A percentile compares a stretch with the other conserved stretches of the same genome.
Evolutionary conservation across 2,329 filamentous ascomycete genomes (phyloP).

Genomic region (Trichoderma atrobrunneum): DNA sequence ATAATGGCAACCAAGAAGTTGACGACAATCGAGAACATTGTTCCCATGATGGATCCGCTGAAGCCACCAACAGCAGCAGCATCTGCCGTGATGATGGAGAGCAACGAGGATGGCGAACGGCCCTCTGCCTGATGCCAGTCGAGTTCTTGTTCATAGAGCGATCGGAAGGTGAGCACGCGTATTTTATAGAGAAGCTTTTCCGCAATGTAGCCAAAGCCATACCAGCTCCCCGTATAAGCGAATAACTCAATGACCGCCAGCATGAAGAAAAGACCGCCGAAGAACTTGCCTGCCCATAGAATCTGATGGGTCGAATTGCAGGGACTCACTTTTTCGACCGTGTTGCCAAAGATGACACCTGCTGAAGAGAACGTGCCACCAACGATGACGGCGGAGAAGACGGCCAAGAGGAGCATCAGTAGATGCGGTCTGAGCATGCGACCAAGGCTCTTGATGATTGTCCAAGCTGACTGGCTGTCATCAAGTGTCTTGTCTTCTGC

Average conservation of each 20-base stretch:
- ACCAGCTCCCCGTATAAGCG: slow-evolving; percentile 56
- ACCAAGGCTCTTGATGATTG: slow-evolving; percentile 38
- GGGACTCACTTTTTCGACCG: slow-evolving; percentile 45
- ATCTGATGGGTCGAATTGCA: slow-evolving; percentile 43
- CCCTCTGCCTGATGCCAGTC: slow-evolving; percentile 68
- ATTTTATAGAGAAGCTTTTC: slow-evolving; percentile 65
- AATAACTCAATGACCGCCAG: slow-evolving; percentile 47
- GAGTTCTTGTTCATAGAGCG: slow-evolving; percentile 63
- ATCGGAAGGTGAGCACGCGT: slow-evolving; percentile 61
- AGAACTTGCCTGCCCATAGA: slow-evolving; percentile 43
- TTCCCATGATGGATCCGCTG: slow-evolving; percentile 68
- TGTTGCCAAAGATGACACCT: slow-evolving; percentile 49
- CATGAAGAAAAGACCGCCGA: slow-evolving; percentile 56
- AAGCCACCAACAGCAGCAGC: slow-evolving; percentile 64
- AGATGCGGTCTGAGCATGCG: slow-evolving; percentile 40
- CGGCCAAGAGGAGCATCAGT: slow-evolving; percentile 39
- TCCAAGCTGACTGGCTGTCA: slow-evolving; percentile 38
- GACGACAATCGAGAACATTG: slow-evolving; percentile 63
- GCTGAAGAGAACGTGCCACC: slow-evolving; percentile 53
- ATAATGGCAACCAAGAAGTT: slow-evolving; percentile 68
- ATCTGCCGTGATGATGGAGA: slow-evolving; percentile 68
- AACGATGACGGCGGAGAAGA: slow-evolving; percentile 50
- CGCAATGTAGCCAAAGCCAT: slow-evolving; percentile 47
- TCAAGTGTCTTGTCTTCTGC: slow-evolving; percentile 33
- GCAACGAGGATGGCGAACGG: slow-evolving; percentile 58